Conservation (phyloP, 768 basidiomycete species). For the Porpolomopsis calyptriformis region DNA sequence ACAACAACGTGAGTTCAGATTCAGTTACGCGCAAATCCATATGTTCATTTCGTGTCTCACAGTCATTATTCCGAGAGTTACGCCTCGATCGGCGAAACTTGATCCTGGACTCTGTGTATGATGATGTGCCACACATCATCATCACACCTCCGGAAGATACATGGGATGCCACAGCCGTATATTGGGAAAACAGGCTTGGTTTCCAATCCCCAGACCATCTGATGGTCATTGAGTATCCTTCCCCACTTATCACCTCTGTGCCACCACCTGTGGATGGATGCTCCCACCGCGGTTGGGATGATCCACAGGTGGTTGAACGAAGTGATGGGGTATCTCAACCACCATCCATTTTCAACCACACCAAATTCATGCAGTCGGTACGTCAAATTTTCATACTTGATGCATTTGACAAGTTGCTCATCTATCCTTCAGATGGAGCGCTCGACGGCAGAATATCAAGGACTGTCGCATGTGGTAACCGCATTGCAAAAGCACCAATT, state of each 20-base stretch:
- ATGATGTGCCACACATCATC: conserved; percentile 41
- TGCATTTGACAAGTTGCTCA: not conserved
- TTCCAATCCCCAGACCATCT: conserved; percentile 27
- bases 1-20: conserved; percentile 6
- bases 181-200: conserved; percentile 27
- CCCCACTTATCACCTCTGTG: conserved; percentile 9
- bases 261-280: conserved; percentile 1
- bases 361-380: conserved; percentile 23
- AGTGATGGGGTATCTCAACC: not conserved
- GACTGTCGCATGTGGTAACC: conserved; percentile 22
- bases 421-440: conserved; percentile 13
- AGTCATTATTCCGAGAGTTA: conserved; percentile 22
- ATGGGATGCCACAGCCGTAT: conserved; percentile 24
- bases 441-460: conserved; percentile 21
- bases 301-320: not conserved
- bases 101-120: conserved; percentile 33
- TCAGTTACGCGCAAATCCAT: not conserved
- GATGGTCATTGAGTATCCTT: conserved; percentile 21
- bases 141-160: conserved; percentile 36
- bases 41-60: not conserved
- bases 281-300: not conserved
- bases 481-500: conserved; percentile 27
- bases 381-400: conserved; percentile 3
- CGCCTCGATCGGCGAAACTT: conserved; percentile 24
- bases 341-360: conserved; percentile 21